phyloP scores from a whole-genome alignment of 164 flowering plant genomes.

The Nymphaea thermarum region DNA sequence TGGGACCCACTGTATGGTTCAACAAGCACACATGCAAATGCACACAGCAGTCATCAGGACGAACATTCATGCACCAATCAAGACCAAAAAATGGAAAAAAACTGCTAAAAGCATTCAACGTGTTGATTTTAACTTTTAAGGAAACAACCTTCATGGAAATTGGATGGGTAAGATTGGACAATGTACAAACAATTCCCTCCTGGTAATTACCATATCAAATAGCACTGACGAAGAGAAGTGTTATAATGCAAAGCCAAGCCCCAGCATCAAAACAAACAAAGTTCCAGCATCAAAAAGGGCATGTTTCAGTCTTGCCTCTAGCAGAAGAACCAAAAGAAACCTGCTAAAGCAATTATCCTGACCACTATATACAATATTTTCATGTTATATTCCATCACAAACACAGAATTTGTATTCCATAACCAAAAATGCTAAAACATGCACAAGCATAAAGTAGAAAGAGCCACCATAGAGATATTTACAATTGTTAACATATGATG shows the following conservation, averaged over 20 bases:
- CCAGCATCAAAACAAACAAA: too few relatives aligned
- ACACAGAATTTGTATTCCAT: too few relatives aligned
- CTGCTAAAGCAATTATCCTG: not conserved
- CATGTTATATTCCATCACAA: too few relatives aligned
- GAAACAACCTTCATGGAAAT: not conserved
- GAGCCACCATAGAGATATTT: too few relatives aligned
- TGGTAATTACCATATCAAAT: not conserved
- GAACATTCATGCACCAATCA: constrained; percentile 8
- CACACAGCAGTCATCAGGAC: constrained; percentile 26
- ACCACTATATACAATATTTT: too few relatives aligned
- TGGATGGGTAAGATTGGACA: not conserved
- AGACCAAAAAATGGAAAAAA: constrained; percentile 3
- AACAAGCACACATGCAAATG: constrained; percentile 49
- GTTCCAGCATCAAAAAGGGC: not conserved
- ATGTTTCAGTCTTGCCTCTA: not conserved
- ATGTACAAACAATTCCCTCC: not conserved
- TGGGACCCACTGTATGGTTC: constrained; percentile 57
- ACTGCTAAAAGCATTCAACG: not conserved
- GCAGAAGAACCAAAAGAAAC: not conserved
- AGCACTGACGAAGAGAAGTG: too few relatives aligned
- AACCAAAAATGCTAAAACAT: too few relatives aligned
- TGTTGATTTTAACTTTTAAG: not conserved
- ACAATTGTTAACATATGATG: too few relatives aligned
- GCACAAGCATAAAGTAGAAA: too few relatives aligned
- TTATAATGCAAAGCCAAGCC: not conserved